Evolutionary conservation across 2,329 filamentous ascomycete genomes (phyloP), one percentile per base, ranked within the genome.

Genomic region (Zarea fungicola): DNA sequence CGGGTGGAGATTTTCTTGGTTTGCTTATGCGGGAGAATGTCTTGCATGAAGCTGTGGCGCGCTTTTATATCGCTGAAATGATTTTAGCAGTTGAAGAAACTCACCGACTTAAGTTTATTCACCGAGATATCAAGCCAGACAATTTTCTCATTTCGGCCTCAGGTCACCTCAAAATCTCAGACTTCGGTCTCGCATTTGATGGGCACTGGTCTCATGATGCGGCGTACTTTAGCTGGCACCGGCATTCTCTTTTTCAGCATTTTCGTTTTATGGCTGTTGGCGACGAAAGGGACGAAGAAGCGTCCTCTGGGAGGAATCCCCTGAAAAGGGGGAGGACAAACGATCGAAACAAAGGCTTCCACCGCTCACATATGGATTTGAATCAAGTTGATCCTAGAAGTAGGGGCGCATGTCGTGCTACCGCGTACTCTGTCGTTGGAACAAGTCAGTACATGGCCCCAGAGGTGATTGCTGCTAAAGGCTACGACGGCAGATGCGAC

Each of bases 371-470:
- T 14, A 58, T 60, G 13, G 60, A 65, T 40, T 55, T 70, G 11
- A 57, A 59, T 37, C 57, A 55, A 53, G 71, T 91, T 9, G 34
- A 42, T 5, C 46, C 46, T 4, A 16, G 87, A 37, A 84, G 89
- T 60, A 74, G 76, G 14, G 78, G 75, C 53, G 79, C 85, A 22
- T 85, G 83, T 56, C 82, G 89, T 32, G 79, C 80, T 28, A 77
- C 89, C 28, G 92, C 92, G 1, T 81, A 84, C 56, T 96, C 90
- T 39, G 83, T 96, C 1, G 92, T 97, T 10, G 92, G 92, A 3
- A 97, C 93, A 3, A 96, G 90, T 63, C 92, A 96, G 63, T 97
- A 97, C 71, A 97, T 96, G 93, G 92, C 93, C 1, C 92, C 92
- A 2, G 93, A 97, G 70, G 88, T 97, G 16, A 84, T 96, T 50